Evolutionary conservation across 768 basidiomycete genomes (phyloP), one percentile per base, ranked within the genome.

Genomic region (Scleroderma bovista): DNA sequence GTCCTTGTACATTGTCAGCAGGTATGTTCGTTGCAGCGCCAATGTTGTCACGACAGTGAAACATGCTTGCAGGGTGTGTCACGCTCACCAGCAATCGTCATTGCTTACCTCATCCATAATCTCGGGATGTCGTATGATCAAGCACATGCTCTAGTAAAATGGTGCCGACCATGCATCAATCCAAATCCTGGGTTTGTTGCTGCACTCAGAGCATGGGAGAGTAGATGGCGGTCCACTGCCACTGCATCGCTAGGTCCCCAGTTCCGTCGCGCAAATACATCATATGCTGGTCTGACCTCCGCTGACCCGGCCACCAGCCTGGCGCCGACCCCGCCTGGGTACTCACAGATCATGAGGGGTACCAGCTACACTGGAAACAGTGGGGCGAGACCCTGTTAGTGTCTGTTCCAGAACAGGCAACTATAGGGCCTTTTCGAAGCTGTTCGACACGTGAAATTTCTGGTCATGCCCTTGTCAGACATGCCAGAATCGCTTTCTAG

Each of bases 1-100:
- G 81, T 89, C 10, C 74, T 89, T 50, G 86, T 89, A 1, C 87
- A 89, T 62, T 89, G 87, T 57, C 86, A 89, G 54, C 87, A 89
- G 83, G 86, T 88, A 51, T 57, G 20, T 10, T 17, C 10, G 19
- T 32, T 37, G 12, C 26, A 13, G 42, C 37, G 19, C 23, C 40
- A 40, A 33, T 17, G 42, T 47, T 24, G 19, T 39, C 16, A 20
- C 34, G 42, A 20, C 46, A 3, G 31, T 63, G 46, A 60, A 2
- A 23, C 40, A 4, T 41, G 7, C 16, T 41, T 48, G 46, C 60
- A 88, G 86, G 87, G 87, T 54, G 74, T 90, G 46, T 89, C 87
- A n/a, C 80, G 87, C 55, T 83, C 80, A 44, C 75, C 85, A 15
- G 78, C 87, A 7, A 77, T 90, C 59, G 81, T 88, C 50, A 86